Percentiles rank a stretch among this genome's conserved stretches.
phyloP scores from a whole-genome alignment of 129 eudicot genomes.

The Scalesia atractyloides region DNA sequence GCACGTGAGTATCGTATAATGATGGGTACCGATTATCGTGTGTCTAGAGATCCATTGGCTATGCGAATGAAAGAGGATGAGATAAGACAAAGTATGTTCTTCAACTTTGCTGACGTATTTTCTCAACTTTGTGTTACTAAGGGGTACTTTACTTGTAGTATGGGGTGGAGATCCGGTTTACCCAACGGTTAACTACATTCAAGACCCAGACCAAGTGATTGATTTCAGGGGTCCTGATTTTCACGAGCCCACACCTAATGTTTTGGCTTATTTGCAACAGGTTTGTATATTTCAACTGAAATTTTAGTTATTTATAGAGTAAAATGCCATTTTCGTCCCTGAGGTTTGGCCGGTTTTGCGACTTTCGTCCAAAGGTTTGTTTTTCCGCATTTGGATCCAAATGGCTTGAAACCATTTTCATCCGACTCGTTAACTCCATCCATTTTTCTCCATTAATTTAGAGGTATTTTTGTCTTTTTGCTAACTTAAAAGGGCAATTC shows the following conservation, averaged over 20 bases:
- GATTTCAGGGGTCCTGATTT: slow-evolving; percentile 97
- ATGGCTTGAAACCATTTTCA: no score
- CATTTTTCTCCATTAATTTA: no score
- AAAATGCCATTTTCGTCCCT: no score
- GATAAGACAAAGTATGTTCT: slow-evolving; percentile 75
- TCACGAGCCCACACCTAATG: slow-evolving; percentile 93
- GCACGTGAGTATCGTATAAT: slow-evolving; percentile 91
- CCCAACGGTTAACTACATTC: slow-evolving; percentile 92
- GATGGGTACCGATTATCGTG: slow-evolving; percentile 94
- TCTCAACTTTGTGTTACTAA: slow-evolving; percentile 7
- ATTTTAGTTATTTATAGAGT: neutral
- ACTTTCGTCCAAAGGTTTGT: no score
- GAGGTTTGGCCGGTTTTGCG: no score
- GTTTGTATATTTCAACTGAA: slow-evolving; percentile 38
- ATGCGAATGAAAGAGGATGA: slow-evolving; percentile 96
- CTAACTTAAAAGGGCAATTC: no score
- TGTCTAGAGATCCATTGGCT: slow-evolving; percentile 86
- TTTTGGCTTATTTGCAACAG: slow-evolving; percentile 81
- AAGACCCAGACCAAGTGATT: slow-evolving; percentile 86
- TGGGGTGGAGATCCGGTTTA: slow-evolving; percentile 99
- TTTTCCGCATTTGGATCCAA: no score
- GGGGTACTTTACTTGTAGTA: slow-evolving; percentile 51
- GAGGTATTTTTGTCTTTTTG: no score
- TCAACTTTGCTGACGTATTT: neutral
- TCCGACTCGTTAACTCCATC: no score